Conservation (phyloP, 345 rosid species). For the Aurinia saxatilis region DNA sequence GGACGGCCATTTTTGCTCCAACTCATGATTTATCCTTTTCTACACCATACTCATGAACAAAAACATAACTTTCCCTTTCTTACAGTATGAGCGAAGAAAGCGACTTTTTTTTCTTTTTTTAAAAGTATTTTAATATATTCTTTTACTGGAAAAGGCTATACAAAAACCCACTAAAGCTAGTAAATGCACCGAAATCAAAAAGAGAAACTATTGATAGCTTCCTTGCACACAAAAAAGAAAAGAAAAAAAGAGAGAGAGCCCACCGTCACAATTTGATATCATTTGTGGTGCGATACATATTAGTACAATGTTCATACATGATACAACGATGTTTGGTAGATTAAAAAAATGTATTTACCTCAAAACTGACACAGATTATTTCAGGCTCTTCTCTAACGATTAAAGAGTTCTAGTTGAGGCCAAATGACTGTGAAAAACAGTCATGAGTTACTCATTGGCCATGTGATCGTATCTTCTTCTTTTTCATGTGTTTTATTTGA, state of each 20-base stretch:
- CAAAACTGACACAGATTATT: background rate
- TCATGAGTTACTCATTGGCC: slow-evolving; percentile 17
- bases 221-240: too few relatives aligned
- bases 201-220: background rate
- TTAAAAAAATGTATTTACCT: too few relatives aligned
- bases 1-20: background rate
- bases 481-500: background rate
- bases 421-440: background rate
- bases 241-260: too few relatives aligned
- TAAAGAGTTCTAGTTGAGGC: background rate
- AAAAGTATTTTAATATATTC: too few relatives aligned
- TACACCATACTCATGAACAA: background rate
- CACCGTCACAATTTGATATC: background rate
- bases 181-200: background rate
- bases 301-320: background rate
- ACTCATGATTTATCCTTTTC: background rate
- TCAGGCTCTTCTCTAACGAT: background rate
- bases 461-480: slow-evolving; percentile 23
- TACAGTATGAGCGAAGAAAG: background rate
- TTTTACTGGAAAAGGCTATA: background rate
- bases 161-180: background rate
- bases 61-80: background rate
- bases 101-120: background rate
- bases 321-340: background rate
- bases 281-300: background rate